Base-by-base conservation (phyloP, 75 land plant species). In the Larix kaempferi region DNA sequence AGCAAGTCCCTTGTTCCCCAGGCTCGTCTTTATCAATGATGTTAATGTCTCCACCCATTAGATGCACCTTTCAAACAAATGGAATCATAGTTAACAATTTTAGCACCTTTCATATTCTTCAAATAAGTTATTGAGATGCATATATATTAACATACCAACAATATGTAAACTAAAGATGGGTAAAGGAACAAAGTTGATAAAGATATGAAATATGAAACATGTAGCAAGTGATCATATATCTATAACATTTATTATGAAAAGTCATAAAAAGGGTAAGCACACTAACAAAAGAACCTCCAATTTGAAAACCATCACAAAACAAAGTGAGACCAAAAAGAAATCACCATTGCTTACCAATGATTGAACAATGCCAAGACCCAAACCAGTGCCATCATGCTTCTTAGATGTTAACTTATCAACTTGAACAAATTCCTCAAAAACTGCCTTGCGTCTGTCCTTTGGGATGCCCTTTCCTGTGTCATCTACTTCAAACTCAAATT, bases 381-480 rank as follows among this genome's bases (percentile, higher is more conserved):
- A 87, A 23, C 98, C 98, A 66, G 92, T 91, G 44, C 98, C 98
- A 87, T 77, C 89, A 56, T 82, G 75, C 11, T 27, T 81, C 33
- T 78, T 76, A 65, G 44, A 57, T 35, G 79, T 80, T 27, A 76
- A 59, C 22, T 88, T 89, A 26, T 90, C 89, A 12, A 90, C 89
- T 57, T 95, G 98, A 44, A 88, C 90, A 85, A 76, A 95, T 75
- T 93, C 93, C 55, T 92, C 92, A 83, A 95, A 95, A 2, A 93
- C 87, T 52, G 85, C 83, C 22, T 83, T 81, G 39, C 82, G 78
- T 73, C 90, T 88, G 71, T 92, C 95, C 60, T 79, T 86, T 17
- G 98, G 92, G 29, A 93, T 91, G 23, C 98, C 98, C 72, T 59
- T 80, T 19, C 98, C 95, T 14, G 96, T 93, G 75, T 95, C 96